Base-by-base conservation (phyloP, 495 filamentous ascomycete species). In the Geopyxis carbonaria region DNA sequence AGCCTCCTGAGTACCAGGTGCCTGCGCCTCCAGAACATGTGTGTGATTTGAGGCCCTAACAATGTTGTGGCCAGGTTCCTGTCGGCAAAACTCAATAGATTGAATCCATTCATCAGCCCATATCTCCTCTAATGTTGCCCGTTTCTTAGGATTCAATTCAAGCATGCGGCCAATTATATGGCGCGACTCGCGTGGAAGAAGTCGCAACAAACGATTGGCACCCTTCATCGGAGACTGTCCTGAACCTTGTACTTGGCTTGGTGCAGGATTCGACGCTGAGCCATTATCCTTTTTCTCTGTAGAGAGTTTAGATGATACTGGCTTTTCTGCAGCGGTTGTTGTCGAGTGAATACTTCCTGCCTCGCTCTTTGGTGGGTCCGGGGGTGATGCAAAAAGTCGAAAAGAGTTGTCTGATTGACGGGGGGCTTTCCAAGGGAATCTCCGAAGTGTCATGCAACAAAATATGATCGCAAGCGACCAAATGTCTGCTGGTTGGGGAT, bases 391-490 rank as follows among this genome's bases (percentile, higher is more conserved):
- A 50, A 99, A 99, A 5, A 95, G 72, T 45, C 81, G 80, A 61
- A 81, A 99, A 0, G 87, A 93, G 56, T 86, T 93, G 60, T 99
- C 89, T 8, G 76, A 80, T 50, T 86, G 63, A 22, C 87, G 74
- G 14, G 89, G 89, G 23, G 84, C 75, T 63, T 99, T 99, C 89
- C 89, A 99, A 0, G 91, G 89, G 56, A 95, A 99, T 11, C 91
- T 69, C 24, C 89, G 68, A 22, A 99, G 69, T 16, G 83, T 86
- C 89, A 99, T 99, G 65, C 89, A 99, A 57, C 89, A 94, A 62
- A 89, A 95, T 41, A 97, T 94, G 54, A 97, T 95, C 18, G 89
- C 89, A 28, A 97, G 66, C 15, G 89, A 97, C 89, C 89, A 97
- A 45, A 97, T 78, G 66, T 97, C 89, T 8, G 84, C 78, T 11